Evolutionary conservation across 108 stramenopile genomes (phyloP).

Genomic region (Aureococcus anophagefferens): DNA sequence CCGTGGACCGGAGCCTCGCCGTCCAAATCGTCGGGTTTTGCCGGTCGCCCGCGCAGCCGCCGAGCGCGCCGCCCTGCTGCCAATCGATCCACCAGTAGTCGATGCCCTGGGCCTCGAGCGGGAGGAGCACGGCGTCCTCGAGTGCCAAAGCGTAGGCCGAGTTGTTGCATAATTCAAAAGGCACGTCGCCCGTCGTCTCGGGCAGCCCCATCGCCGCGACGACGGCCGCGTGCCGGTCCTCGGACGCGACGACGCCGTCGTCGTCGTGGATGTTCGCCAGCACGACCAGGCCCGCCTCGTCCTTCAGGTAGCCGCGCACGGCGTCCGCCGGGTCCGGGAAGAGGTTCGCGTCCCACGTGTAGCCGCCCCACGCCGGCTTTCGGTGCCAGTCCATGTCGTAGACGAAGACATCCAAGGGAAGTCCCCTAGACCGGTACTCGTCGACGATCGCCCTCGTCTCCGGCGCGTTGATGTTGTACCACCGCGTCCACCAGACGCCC

Average conservation of each 20-base stretch:
- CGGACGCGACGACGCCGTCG: slow-evolving; percentile 9
- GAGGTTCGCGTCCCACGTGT: slow-evolving; percentile 17
- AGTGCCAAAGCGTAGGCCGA: no score
- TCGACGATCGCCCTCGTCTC: background rate
- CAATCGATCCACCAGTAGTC: no score
- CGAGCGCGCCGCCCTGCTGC: no score
- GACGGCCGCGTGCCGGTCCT: slow-evolving; percentile 8
- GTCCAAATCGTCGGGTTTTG: no score
- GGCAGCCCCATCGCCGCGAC: background rate
- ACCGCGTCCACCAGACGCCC: no score
- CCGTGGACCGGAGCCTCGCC: no score
- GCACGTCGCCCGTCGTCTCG: no score
- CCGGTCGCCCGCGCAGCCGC: no score
- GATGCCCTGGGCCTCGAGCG: no score
- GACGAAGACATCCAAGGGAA: slow-evolving; percentile 20
- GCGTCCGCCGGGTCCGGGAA: slow-evolving; percentile 8
- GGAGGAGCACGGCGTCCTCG: no score
- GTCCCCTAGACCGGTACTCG: background rate
- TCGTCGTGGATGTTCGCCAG: slow-evolving; percentile 26
- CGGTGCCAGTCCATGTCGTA: slow-evolving; percentile 34
- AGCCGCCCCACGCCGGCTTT: slow-evolving; percentile 27
- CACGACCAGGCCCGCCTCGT: background rate
- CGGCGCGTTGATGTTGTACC: no score
- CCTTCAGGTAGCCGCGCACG: background rate
- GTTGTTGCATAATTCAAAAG: no score